Evolutionary conservation across 164 flowering plant species (phyloP), one percentile per base, ranked within the genome.

Genomic region (Umbellularia californica): DNA sequence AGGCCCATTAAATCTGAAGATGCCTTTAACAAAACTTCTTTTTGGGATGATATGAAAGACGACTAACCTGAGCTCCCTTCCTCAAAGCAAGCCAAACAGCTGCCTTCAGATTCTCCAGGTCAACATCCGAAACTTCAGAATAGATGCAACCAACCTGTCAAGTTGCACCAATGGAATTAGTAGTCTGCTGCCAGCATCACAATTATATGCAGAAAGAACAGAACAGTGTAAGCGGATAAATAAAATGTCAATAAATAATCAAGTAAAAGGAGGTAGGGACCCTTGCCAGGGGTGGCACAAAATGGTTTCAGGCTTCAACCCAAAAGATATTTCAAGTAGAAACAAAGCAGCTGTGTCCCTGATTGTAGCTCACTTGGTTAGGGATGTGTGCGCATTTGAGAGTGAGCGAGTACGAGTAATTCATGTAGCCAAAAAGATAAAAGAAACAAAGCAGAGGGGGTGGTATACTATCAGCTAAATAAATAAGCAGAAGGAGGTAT

Each of bases 71-170:
- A 85, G 84, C 82, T 33, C 85, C 89, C 63, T 41, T 84, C 60
- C 72, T 76, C 25, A 77, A 80, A 50, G 87, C 83, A 83, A 81
- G 81, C 86, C 79, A 76, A 74, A 88, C 77, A 77, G 81, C 76
- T 72, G 79, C 78, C 79, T 82, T 84, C 78, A 92, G 77, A 69
- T 79, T 84, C 77, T 87, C 90, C 80, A 84, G 47, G 81, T 86
- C 86, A 77, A 81, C 77, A 72, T 88, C 87, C 72, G 84, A 79
- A 50, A 79, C 65, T 67, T 87, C 87, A 25, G 85, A 73, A 52
- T 77, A 79, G 58, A 92, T 80, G 84, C 89, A 87, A 74, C 95
- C 94, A 50, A 90, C 91, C 97, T 92, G 84, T 63, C 47, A 22
- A 41, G 33, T 23, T 2, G 27, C 30, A 22, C 50, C 17, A 35